These are phyloP conservation scores for Elymus sibiricus DNA, from an alignment of 176 grass and related monocot species.

Conservation along the genomic window DNA sequence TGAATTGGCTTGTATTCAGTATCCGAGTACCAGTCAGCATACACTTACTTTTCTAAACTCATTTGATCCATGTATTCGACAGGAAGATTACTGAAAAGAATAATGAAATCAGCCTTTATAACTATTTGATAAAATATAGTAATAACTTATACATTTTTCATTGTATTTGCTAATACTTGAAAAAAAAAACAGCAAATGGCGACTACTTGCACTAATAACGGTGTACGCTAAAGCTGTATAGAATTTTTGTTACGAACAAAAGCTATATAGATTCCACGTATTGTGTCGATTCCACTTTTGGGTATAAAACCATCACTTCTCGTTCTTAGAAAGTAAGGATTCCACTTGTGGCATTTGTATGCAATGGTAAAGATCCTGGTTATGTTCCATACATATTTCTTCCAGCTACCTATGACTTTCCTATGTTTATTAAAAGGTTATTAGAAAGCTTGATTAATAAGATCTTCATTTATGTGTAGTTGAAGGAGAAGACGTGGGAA, in stretches of 20 bases:
- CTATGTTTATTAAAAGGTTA: neutral
- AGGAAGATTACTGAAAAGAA: neutral
- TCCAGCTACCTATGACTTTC: neutral
- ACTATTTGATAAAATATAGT: neutral
- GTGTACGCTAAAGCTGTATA: neutral
- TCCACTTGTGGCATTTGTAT: neutral
- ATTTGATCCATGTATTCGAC: neutral
- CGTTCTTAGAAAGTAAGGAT: neutral
- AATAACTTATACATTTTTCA: neutral
- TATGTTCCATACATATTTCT: neutral
- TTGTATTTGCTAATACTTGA: conserved; percentile 1
- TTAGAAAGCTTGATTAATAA: neutral
- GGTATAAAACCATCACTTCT: neutral
- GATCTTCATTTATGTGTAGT: conserved; percentile 31
- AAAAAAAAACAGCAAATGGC: neutral
- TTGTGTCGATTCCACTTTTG: neutral
- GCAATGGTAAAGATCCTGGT: neutral
- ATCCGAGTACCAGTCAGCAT: neutral
- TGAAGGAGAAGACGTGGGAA: conserved; percentile 57
- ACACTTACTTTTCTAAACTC: neutral
- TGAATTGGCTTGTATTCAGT: neutral
- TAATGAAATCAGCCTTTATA: neutral
- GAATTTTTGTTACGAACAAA: neutral
- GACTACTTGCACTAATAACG: neutral
- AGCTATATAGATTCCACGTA: neutral